Evolutionary conservation across 176 grass and related monocot genomes (phyloP).

Genomic region (Avena sativa): DNA sequence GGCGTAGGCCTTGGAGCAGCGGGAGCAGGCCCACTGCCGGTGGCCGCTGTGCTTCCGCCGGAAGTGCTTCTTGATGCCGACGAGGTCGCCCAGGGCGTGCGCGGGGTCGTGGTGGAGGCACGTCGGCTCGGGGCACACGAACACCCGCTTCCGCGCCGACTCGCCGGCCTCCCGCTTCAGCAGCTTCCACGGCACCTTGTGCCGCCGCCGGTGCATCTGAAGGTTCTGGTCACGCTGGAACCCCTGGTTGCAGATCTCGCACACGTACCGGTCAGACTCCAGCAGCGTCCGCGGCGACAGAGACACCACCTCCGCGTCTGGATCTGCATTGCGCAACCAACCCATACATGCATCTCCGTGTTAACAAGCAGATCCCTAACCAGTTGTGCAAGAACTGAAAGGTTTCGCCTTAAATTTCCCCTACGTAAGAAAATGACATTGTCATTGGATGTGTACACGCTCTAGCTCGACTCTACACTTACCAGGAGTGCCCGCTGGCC

Average conservation of each 20-base stretch:
- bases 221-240: conserved; percentile 99
- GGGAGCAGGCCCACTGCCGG: conserved; percentile 87
- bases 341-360: background rate
- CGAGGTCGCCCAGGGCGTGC: conserved; percentile 94
- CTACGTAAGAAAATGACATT: background rate
- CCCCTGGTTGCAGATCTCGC: conserved; percentile 98
- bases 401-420: background rate
- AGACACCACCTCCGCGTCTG: conserved; percentile 90
- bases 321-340: conserved; percentile 49
- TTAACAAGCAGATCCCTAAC: background rate
- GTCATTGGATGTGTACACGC: conserved; percentile 46
- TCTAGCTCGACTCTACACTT: conserved; percentile 10
- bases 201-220: conserved; percentile 98
- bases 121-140: conserved; percentile 92
- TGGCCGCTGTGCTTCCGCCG: conserved; percentile 95
- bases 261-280: conserved; percentile 91
- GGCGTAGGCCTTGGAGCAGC: conserved; percentile 96
- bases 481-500: conserved; percentile 93
- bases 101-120: conserved; percentile 95
- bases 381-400: background rate
- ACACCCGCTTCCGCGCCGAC: conserved; percentile 89
- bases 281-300: conserved; percentile 89
- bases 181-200: conserved; percentile 99
- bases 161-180: conserved; percentile 81
- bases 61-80: conserved; percentile 99